Evolutionary conservation across 345 rosid species (phyloP), one percentile per base, ranked within the genome.

Genomic region (Aquilaria sinensis): DNA sequence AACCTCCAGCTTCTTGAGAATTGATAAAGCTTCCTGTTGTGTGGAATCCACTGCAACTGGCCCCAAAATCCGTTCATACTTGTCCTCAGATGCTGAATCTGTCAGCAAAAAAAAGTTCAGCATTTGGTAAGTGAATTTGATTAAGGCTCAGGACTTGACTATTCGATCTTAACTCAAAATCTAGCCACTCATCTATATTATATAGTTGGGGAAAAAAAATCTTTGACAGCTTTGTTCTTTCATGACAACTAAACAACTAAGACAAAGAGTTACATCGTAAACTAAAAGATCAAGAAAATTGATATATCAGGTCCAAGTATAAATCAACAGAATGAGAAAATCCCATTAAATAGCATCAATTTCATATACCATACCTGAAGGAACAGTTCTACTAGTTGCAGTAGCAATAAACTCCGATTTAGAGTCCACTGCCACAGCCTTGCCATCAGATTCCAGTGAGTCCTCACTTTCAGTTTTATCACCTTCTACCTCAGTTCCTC

Each of bases 1-100:
- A 73, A 92, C 98, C 96, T 84, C 80, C 68, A 87, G 82, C 71
- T 83, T 85, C 79, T 85, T 84, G 61, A 92, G 72, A 74, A 78
- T 76, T 7, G 73, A 73, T 41, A 85, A 51, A 62, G 96, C 86
- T 75, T 87, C 93, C 79, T 78, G 78, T 78, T 92, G 96, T 56
- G 85, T 69, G 51, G 87, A 74, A 80, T 92, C 96, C 73, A 79
- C 73, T 9, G 71, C 61, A 68, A 80, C 74, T 43, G 77, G 67
- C 48, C 74, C 53, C 12, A 70, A 56, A 70, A 83, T 73, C 59
- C 62, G 65, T 55, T 77, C 74, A 53, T 60, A 23, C 55, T 80
- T 83, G 53, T 56, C 50, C 2, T 46, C 46, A 52, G 74, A 59
- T 56, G 69, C 83, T 73, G 72, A 63, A 72, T 10, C 58, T 41